Evolutionary conservation across 2,329 filamentous ascomycete genomes (phyloP), one percentile per base, ranked within the genome.

Genomic region (Coleophoma cylindrospora): DNA sequence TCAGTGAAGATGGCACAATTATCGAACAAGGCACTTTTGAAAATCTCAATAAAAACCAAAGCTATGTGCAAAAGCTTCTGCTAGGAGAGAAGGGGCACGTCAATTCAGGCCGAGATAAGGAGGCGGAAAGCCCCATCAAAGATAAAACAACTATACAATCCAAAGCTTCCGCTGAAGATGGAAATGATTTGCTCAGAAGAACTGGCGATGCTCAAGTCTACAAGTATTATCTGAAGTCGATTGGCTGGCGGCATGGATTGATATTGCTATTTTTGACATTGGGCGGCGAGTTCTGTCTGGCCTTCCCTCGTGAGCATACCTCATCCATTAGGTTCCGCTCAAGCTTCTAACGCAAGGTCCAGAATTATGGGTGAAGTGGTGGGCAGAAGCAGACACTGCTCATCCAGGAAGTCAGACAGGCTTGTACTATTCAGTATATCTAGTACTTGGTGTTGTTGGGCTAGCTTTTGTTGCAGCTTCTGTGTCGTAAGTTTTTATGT

Each of bases 351-450:
- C 9, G 9, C 27, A 10, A 27, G 6, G 6, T 4, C 17, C 15
- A 59, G 61, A 53, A 40, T 46, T 66, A 10, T 66, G 64, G 64
- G 41, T 66, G 15, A 61, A 64, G 43, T 63, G 57, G 51, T 66
- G 63, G 64, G 56, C 61, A 4, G 54, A 61, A 21, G 56, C 54
- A 1, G 57, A 61, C 37, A 55, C 53, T 10, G 34, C 22, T 17
- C 33, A 56, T 2, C 51, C 58, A 2, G 55, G 51, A 34, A 32
- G 48, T 5, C 48, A 46, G 27, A 55, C 51, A 14, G 54, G 51
- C 1, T 47, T 54, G 2, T 61, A 53, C 19, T 47, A 59, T 21
- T 55, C 57, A 2, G 52, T 62, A 0, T 61, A 60, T 43, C 50
- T 43, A 3, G 34, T 27, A 15, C 33, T 45, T 47, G 43, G 34